phyloP scores from a whole-genome alignment of 176 grass and related monocot species.

The Guadua angustifolia region DNA sequence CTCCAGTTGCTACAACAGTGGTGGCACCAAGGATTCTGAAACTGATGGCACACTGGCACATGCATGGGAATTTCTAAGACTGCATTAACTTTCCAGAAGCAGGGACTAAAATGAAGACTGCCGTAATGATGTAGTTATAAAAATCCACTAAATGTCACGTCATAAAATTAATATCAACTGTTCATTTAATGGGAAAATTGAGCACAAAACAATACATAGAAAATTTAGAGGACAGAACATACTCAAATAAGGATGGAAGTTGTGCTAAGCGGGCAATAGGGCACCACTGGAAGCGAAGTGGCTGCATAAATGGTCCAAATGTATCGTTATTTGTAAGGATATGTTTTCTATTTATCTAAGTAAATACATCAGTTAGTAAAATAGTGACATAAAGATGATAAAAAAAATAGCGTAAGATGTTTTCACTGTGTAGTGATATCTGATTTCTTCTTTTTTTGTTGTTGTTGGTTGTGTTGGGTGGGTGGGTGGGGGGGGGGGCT shows the following conservation, averaged over 20 bases:
- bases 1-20: conserved; percentile 5
- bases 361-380: conserved; percentile 11
- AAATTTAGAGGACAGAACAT: conserved; percentile 45
- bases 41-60: neutral
- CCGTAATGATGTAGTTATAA: conserved; percentile 9
- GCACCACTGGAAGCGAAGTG: conserved; percentile 62
- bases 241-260: conserved; percentile 61
- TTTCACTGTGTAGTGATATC: neutral
- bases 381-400: neutral
- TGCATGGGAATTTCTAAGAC: neutral
- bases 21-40: conserved; percentile 14
- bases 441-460: too few species aligned
- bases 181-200: conserved; percentile 5
- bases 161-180: neutral
- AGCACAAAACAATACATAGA: conserved; percentile 15
- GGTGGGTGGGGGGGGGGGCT: too few species aligned
- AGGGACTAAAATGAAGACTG: neutral
- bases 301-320: conserved; percentile 52
- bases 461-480: too few species aligned
- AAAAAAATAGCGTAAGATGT: conserved; percentile 9
- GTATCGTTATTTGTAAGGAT: conserved; percentile 32
- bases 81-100: too few species aligned
- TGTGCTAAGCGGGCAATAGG: conserved; percentile 58
- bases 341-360: conserved; percentile 13
- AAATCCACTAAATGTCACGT: neutral